Evolutionary conservation across 2,329 filamentous ascomycete species (phyloP).

Genomic region (Alternaria incomplexa): DNA sequence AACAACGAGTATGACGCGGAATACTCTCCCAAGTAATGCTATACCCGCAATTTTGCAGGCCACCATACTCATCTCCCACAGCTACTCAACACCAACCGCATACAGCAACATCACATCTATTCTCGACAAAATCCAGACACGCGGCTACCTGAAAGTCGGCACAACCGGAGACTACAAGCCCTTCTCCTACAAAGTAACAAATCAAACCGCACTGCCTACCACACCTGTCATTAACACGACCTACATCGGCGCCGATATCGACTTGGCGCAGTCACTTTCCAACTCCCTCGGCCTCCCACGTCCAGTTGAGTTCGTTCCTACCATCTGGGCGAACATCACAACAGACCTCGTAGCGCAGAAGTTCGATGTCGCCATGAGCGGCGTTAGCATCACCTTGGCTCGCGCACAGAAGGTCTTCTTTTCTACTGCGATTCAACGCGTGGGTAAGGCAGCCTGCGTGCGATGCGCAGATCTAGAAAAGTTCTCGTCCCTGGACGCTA

Average conservation of each 20-base stretch:
- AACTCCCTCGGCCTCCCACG: conserved; percentile 11
- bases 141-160: conserved; percentile 22
- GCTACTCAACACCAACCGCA: not conserved
- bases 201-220: conserved; percentile 13
- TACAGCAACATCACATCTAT: conserved; percentile 7
- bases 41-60: not conserved
- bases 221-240: conserved; percentile 13
- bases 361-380: conserved; percentile 21
- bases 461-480: conserved; percentile 9
- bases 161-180: conserved; percentile 23
- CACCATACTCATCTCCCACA: not conserved
- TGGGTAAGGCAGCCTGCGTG: conserved; percentile 18
- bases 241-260: conserved; percentile 20
- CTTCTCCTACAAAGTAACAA: conserved; percentile 19
- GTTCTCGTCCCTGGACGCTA: conserved; percentile 13
- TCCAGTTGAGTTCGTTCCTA: conserved; percentile 17
- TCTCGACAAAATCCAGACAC: conserved; percentile 14
- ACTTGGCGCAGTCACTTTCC: conserved; percentile 13
- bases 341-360: conserved; percentile 7
- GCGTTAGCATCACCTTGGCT: conserved; percentile 17
- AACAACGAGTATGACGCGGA: not conserved
- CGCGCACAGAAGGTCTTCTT: conserved; percentile 14
- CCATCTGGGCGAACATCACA: conserved; percentile 13
- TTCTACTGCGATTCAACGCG: conserved; percentile 11
- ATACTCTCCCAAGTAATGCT: not conserved